Evolutionary conservation across 2,329 filamentous ascomycete genomes (phyloP), one percentile per base, ranked within the genome.

Genomic region (Chaetothyriales sp.): DNA sequence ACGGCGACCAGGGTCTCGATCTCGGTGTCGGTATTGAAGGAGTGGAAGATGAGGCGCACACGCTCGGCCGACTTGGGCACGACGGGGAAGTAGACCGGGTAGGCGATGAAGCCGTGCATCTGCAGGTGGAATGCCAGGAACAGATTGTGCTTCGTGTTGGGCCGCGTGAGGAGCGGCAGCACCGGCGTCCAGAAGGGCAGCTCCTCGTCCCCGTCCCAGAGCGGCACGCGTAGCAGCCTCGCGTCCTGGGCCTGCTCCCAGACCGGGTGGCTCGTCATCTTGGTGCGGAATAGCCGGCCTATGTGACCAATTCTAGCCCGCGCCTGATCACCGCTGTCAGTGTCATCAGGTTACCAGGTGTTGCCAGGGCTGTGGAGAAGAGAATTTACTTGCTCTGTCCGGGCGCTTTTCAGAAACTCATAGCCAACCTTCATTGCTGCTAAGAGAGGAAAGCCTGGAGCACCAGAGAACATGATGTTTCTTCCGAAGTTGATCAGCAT

Each of bases 401-500:
- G 8, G 28, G 8, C 63, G 85, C 86, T 49, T 9, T 9, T 36
- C 28, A 36, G 7, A 12, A 36, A 12, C 12, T 36, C 12, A 36
- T 36, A 36, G 7, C 8, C 28, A 36, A 12, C 28, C 12, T 12
- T 9, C 8, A 36, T 36, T 36, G 8, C 28, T 3, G 28, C 28
- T 12, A 36, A 9, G 28, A 12, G 7, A 36, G 28, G 28, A 12
- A 36, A 36, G 7, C 8, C 7, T 9, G 28, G 28, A 5, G 28
- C 28, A 36, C 8, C 12, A 2, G 28, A 10, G 28, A 10, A 36
- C 8, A 86, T 85, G 43, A 86, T 66, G 2, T 75, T 79, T 10
- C 82, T 75, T 0, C 82, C 81, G 60, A 86, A 86, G 61, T 86
- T 86, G 63, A 86, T 74, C 49, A 86, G 69, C 54, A 85, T 86